These are phyloP conservation scores for Aspergillus conjunctus DNA, from an alignment of 495 filamentous ascomycete species.

Conservation along the genomic window DNA sequence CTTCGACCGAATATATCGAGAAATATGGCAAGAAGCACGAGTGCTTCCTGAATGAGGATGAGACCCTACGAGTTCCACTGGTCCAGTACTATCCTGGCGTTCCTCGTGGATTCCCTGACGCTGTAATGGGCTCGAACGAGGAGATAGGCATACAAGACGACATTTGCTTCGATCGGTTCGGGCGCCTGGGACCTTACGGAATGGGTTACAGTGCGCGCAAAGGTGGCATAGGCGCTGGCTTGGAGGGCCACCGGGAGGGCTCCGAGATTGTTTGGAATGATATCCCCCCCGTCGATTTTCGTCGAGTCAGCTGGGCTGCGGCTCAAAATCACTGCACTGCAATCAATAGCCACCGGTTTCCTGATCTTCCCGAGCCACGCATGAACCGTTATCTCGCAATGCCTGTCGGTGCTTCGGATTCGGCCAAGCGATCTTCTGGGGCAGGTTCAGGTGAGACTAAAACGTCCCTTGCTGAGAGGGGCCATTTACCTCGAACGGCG, in stretches of 20 bases:
- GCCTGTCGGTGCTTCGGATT: slow-evolving; percentile 39
- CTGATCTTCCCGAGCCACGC: slow-evolving; percentile 44
- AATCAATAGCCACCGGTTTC: slow-evolving; percentile 72
- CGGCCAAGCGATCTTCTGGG: slow-evolving; percentile 12
- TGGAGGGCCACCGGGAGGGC: slow-evolving; percentile 78
- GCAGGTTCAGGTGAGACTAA: slow-evolving; percentile 19
- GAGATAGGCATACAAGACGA: slow-evolving; percentile 80
- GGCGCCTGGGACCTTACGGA: slow-evolving; percentile 85
- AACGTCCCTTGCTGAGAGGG: slow-evolving; percentile 25
- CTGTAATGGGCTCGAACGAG: slow-evolving; percentile 79
- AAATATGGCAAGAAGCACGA: slow-evolving; percentile 66
- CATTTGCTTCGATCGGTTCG: slow-evolving; percentile 92
- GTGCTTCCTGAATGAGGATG: slow-evolving; percentile 72
- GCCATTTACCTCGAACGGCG: slow-evolving; percentile 56
- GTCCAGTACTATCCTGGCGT: slow-evolving; percentile 74
- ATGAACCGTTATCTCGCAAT: slow-evolving; percentile 50
- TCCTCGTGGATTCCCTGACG: slow-evolving; percentile 77
- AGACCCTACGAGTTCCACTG: slow-evolving; percentile 62
- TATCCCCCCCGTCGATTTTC: slow-evolving; percentile 69
- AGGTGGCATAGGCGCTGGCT: slow-evolving; percentile 80
- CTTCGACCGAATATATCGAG: slow-evolving; percentile 56
- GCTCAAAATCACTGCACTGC: slow-evolving; percentile 69
- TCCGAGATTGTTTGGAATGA: slow-evolving; percentile 73
- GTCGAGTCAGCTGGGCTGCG: slow-evolving; percentile 71
- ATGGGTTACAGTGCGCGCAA: slow-evolving; percentile 74